Base-by-base conservation (phyloP, 139 green algal species). In the Micromonas pusilla region DNA sequence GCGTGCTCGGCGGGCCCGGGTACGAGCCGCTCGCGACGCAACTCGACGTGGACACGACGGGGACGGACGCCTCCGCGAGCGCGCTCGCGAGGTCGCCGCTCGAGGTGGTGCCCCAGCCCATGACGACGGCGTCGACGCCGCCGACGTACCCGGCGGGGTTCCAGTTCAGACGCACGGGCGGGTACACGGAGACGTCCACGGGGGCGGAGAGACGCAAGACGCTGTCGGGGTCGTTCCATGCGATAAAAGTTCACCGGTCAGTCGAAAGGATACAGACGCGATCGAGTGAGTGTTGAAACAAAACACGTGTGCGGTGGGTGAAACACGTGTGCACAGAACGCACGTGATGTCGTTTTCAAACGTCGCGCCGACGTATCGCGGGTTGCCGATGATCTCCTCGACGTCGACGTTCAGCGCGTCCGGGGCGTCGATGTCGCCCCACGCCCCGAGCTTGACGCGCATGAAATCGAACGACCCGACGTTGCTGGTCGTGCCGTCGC, bases 91-190 rank as follows among this genome's bases (percentile, higher is more conserved):
- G 19, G 3, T 45, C 25, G 38, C 72, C 72, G 19, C 28, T 31
- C 28, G 16, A 25, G 19, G n/a, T 38, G 19, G 53, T 67, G 6
- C 72, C 72, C 30, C 30, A 78, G 26, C 72, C 72, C 20, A 78
- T 45, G 28, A 78, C 52, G 19, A 38, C 33, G 4, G 23, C 37
- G 19, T 30, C 26, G 30, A 26, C 23, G 16, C 37, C 23, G 1
- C 31, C 68, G 37, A 38, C 68, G 36, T 32, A 31, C 3, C 52
- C 33, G 16, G n/a, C 32, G 31, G 66, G 2, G 37, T 54, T 1
- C 66, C 66, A 73, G 6, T 33, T 31, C 1, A 73, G 33, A 20
- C 33, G 1, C 0, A 73, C 66, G 1, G 66, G 66, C 2, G 31
- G 66, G 20, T 53, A 39, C 21, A 30, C 16, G 32, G 20, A 26